phyloP scores from a whole-genome alignment of 176 grass and related monocot genomes.

The Sorghum bicolor region Sorghum_bicolor_NCBIv3 NC_012870.2:67247001-67247500 shows the following conservation, averaged over 20 bases:
- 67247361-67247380: constrained; percentile 41
- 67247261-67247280: constrained; percentile 21
- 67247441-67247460: constrained; percentile 45
- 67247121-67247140: not conserved
- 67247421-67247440: constrained; percentile 41
- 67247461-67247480: constrained; percentile 33
- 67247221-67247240: not conserved
- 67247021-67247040: not conserved
- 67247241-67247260: constrained; percentile 7
- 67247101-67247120: not conserved
- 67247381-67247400: constrained; percentile 38
- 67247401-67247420: constrained; percentile 36
- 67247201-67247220: not conserved
- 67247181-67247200: not conserved
- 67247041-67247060: not conserved
- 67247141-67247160: not conserved
- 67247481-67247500: not conserved
- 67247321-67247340: constrained; percentile 29
- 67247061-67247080: not conserved
- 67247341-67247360: not conserved
- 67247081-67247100: not conserved
- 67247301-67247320: constrained; percentile 18
- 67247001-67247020: not conserved
- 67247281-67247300: not conserved
- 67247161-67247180: not conserved